A percentile compares a stretch with the other conserved stretches of the same genome.
These are phyloP conservation scores for Pseudonitzschia pungens DNA, from an alignment of 108 stramenopile genomes.

Conservation along the genomic window DNA sequence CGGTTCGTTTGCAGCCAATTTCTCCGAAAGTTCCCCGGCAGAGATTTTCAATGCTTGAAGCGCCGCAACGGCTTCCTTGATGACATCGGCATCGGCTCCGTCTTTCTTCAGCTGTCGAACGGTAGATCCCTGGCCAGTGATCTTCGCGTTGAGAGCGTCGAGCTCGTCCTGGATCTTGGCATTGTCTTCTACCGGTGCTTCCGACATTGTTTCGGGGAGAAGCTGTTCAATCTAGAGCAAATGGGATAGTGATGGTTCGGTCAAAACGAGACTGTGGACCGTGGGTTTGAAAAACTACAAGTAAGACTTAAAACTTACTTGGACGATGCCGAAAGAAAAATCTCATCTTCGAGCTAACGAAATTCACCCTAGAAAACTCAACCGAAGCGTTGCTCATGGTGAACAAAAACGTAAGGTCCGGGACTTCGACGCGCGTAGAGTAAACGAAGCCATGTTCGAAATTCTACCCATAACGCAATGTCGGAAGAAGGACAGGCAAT, in stretches of 20 bases:
- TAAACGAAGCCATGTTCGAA: background rate
- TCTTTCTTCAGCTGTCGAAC: constrained; percentile 89
- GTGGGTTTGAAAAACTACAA: too few species aligned
- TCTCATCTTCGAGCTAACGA: background rate
- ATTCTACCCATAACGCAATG: background rate
- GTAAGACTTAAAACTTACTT: too few species aligned
- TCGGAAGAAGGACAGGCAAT: background rate
- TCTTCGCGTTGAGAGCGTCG: constrained; percentile 81
- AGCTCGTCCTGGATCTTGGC: constrained; percentile 69
- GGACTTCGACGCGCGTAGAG: background rate
- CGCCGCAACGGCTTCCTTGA: constrained; percentile 71
- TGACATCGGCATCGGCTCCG: constrained; percentile 71
- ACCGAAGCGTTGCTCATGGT: background rate
- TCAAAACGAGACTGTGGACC: too few species aligned
- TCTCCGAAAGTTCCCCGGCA: constrained; percentile 55
- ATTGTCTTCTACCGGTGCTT: constrained; percentile 15
- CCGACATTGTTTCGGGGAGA: constrained; percentile 15
- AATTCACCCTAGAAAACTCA: background rate
- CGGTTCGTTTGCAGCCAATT: constrained; percentile 46
- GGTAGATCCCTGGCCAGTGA: constrained; percentile 81
- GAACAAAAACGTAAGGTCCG: background rate
- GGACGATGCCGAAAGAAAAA: background rate
- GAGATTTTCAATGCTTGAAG: constrained; percentile 78
- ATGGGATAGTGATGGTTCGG: too few species aligned
- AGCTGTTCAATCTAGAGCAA: background rate